These are phyloP conservation scores for Elasticomyces elasticus DNA, from an alignment of 495 filamentous ascomycete species.

Conservation along the genomic window DNA sequence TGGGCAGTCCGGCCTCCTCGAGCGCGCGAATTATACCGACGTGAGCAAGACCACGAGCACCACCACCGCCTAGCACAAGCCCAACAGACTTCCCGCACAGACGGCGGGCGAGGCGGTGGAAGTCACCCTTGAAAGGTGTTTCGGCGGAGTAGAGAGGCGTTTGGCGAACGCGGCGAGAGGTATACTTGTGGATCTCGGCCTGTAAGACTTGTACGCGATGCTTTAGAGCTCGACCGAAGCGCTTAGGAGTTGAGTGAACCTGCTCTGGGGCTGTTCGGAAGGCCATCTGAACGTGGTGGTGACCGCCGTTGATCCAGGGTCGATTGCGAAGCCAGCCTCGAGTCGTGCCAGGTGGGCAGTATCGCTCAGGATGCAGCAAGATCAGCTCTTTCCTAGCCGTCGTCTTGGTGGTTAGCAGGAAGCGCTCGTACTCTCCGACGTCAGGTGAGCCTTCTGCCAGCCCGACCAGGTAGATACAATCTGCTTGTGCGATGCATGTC, in stretches of 20 bases:
- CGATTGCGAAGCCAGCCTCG: conserved; percentile 86
- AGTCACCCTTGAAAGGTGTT: conserved; percentile 89
- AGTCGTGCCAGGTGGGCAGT: conserved; percentile 72
- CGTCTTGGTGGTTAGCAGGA: conserved; percentile 92
- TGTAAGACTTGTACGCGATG: conserved; percentile 89
- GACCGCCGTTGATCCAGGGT: conserved; percentile 96
- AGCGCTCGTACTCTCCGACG: conserved; percentile 93
- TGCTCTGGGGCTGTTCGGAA: conserved; percentile 70
- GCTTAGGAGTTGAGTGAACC: conserved; percentile 63
- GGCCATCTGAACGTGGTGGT: conserved; percentile 95
- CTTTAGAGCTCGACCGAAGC: conserved; percentile 76
- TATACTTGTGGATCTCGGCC: conserved; percentile 96
- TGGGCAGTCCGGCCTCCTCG: conserved; percentile 91
- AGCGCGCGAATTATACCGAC: conserved; percentile 89
- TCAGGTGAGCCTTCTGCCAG: conserved; percentile 79
- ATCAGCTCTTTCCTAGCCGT: conserved; percentile 92
- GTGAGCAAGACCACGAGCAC: conserved; percentile 82
- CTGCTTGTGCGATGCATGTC: conserved; percentile 92
- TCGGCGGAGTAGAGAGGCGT: conserved; percentile 84
- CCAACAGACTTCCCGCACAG: conserved; percentile 92
- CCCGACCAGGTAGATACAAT: conserved; percentile 87
- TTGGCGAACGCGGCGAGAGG: conserved; percentile 72
- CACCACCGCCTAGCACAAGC: conserved; percentile 85
- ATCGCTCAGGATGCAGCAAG: conserved; percentile 83
- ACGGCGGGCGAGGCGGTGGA: conserved; percentile 81